Evolutionary conservation across 257 asterid genomes (phyloP), one percentile per base, ranked within the genome.

Genomic region (Rubia yunnanensis): DNA sequence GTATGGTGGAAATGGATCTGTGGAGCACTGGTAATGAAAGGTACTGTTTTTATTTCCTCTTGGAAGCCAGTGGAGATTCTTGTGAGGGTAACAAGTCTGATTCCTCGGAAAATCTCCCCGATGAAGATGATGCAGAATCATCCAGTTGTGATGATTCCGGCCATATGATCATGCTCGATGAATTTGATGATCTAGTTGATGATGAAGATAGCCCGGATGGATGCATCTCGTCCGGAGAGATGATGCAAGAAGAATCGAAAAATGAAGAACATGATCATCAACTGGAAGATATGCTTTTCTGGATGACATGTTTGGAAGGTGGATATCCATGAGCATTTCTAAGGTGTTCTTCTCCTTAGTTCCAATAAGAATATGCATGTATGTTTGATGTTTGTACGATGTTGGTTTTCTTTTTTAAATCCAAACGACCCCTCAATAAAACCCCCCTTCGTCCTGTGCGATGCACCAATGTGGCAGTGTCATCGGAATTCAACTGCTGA

Each of bases 261-360:
- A 46, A 7, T 6, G 41, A 24, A 32, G 13, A 34, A 52, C 36
- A 17, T 35, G 69, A 58, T 8, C 46, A 59, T 36, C 68, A 50
- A 14, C 24, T 28, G 50, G 75, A 60, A 50, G 73, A 74, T 32
- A 74, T 63, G 61, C 72, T 74, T 49, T 74, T 69, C 61, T 74
- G 75, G 78, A 57, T 49, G 38, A 64, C 74, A 36, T 74, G 78
- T 28, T 64, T 74, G 70, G 71, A 70, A 68, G 72, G 27, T 64
- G 78, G 78, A 22, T 74, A 56, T 38, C 78, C 78, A 22, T 73
- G 22, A 14, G 2, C 1, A 9, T 59, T n/a, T 57, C 27, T 7
- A 18, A n/a, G 13, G 23, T 26, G 7, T 13, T 39, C 28, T 44
- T 38, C 18, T 4, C 10, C 3, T 46, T 52, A 10, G 23, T 64